These are phyloP conservation scores for Tolypocladium nubicola DNA, from an alignment of 2,329 filamentous ascomycete genomes.

Conservation along the genomic window DNA sequence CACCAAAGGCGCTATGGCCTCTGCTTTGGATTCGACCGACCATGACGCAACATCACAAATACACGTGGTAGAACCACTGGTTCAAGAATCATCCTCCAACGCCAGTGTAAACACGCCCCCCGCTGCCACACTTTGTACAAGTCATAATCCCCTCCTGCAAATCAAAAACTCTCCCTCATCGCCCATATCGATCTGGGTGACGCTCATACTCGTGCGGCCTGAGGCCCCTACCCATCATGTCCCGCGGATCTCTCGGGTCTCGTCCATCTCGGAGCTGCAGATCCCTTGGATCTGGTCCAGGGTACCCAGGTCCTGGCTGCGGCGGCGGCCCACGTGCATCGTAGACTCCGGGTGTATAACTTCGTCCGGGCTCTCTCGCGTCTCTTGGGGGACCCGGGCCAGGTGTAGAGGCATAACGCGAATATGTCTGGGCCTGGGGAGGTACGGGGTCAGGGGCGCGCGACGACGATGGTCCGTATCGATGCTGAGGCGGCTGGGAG, in stretches of 20 bases:
- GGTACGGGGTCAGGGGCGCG: slow-evolving; percentile 31
- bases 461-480: slow-evolving; percentile 26
- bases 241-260: slow-evolving; percentile 26
- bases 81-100: neutral
- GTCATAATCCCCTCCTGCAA: neutral
- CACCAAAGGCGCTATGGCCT: neutral
- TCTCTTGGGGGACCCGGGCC: slow-evolving; percentile 30
- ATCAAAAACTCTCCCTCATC: slow-evolving; percentile 15
- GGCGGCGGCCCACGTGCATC: slow-evolving; percentile 30
- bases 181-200: slow-evolving; percentile 32
- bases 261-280: slow-evolving; percentile 19
- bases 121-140: neutral
- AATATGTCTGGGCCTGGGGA: slow-evolving; percentile 27
- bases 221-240: slow-evolving; percentile 31
- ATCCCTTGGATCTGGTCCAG: slow-evolving; percentile 19
- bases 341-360: slow-evolving; percentile 35
- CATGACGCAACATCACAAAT: neutral
- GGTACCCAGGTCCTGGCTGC: slow-evolving; percentile 20
- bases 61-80: neutral
- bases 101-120: neutral
- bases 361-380: slow-evolving; percentile 28
- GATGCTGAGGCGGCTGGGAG: slow-evolving; percentile 23
- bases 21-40: neutral
- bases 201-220: slow-evolving; percentile 36
- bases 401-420: slow-evolving; percentile 33